phyloP scores from a whole-genome alignment of 495 filamentous ascomycete genomes.

The Neurospora tetrasperma region DNA sequence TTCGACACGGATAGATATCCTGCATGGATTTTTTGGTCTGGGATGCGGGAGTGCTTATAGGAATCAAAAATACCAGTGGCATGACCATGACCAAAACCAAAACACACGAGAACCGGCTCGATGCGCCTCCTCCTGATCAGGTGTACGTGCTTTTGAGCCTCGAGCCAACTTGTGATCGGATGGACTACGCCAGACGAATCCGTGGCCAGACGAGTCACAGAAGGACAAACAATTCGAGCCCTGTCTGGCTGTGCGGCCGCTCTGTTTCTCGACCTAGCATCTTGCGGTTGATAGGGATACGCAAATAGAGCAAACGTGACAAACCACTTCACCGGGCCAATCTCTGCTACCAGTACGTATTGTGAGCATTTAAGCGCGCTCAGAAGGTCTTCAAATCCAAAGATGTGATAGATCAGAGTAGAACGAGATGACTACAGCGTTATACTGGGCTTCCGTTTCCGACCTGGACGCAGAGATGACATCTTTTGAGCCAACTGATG shows the following conservation, averaged over 20 bases:
- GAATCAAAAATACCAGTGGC: slow-evolving; percentile 31
- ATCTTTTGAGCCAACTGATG: background rate
- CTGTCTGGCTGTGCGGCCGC: background rate
- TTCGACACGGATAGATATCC: slow-evolving; percentile 28
- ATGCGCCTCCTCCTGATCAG: background rate
- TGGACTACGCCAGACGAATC: background rate
- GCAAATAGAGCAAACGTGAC: background rate
- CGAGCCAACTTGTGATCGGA: slow-evolving; percentile 1
- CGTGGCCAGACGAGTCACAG: background rate
- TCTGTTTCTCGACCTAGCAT: background rate
- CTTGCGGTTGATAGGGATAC: background rate
- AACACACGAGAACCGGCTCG: slow-evolving; percentile 7
- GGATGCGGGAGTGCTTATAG: slow-evolving; percentile 31
- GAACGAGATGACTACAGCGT: background rate
- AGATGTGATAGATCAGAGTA: background rate
- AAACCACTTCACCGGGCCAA: background rate
- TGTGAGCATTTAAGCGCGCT: background rate
- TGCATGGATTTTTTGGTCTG: slow-evolving; percentile 27
- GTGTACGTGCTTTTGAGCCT: background rate
- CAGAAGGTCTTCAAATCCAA: background rate
- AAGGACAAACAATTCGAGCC: background rate
- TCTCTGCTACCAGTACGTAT: background rate
- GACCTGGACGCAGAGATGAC: background rate
- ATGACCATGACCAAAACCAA: slow-evolving; percentile 17
- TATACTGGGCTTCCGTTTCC: background rate